phyloP scores from a whole-genome alignment of 495 filamentous ascomycete genomes.

The Penicillium argentinense region DNA sequence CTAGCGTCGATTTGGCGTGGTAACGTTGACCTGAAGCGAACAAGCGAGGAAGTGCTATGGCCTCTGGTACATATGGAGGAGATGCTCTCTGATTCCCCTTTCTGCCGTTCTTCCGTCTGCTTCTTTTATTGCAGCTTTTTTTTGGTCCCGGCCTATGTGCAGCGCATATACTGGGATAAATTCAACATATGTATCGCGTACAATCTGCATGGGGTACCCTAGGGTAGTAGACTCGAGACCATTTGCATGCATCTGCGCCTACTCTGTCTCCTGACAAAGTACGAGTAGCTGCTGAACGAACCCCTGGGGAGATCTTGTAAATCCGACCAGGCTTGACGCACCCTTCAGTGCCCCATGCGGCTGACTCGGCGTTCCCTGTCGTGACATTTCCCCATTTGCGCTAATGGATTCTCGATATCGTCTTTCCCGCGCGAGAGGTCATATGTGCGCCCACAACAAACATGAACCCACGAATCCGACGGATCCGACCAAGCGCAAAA shows the following conservation, averaged over 20 bases:
- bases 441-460: too few species aligned
- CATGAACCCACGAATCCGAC: too few species aligned
- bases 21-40: constrained; percentile 6
- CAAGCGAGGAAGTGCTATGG: constrained; percentile 8
- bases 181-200: too few species aligned
- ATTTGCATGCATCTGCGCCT: too few species aligned
- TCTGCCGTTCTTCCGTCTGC: too few species aligned
- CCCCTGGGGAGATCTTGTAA: not conserved
- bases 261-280: not conserved
- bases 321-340: not conserved
- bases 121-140: constrained; percentile 8
- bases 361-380: not conserved
- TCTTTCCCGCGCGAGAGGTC: too few species aligned
- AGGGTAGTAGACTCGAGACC: not conserved
- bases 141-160: not conserved
- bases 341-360: too few species aligned
- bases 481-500: too few species aligned
- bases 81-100: constrained; percentile 17
- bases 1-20: constrained; percentile 11
- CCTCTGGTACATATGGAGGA: constrained; percentile 21
- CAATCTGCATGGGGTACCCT: not conserved
- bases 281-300: not conserved
- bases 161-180: too few species aligned
- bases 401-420: too few species aligned
- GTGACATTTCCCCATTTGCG: not conserved